Evolutionary conservation across 116 monocot species (phyloP).

Genomic region (Zostera marina): DNA sequence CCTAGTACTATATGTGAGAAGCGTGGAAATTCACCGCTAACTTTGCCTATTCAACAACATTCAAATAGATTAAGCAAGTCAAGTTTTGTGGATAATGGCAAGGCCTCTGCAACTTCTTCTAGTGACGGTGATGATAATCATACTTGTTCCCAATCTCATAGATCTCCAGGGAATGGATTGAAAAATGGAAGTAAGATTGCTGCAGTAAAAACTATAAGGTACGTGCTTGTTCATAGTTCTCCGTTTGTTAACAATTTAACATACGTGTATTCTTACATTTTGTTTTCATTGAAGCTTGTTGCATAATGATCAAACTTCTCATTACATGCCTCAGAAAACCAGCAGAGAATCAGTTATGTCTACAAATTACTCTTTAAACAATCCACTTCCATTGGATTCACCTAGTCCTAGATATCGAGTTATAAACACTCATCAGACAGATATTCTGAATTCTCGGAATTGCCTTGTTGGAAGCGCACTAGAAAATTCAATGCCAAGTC

Average conservation of each 20-base stretch:
- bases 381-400: slow-evolving; percentile 34
- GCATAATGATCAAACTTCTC: slow-evolving; percentile 25
- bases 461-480: slow-evolving; percentile 76
- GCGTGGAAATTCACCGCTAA: slow-evolving; percentile 57
- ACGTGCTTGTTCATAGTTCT: not conserved
- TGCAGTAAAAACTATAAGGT: slow-evolving; percentile 31
- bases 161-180: slow-evolving; percentile 58
- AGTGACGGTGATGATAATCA: slow-evolving; percentile 78
- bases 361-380: slow-evolving; percentile 15
- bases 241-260: too few relatives aligned
- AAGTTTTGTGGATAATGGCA: slow-evolving; percentile 31
- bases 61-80: slow-evolving; percentile 22
- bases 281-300: slow-evolving; percentile 17
- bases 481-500: slow-evolving; percentile 91
- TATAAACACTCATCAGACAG: slow-evolving; percentile 10
- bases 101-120: slow-evolving; percentile 69
- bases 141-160: slow-evolving; percentile 54
- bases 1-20: slow-evolving; percentile 48
- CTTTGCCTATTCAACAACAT: slow-evolving; percentile 52
- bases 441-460: slow-evolving; percentile 23
- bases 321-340: slow-evolving; percentile 21
- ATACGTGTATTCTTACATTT: too few relatives aligned
- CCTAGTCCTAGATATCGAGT: slow-evolving; percentile 23
- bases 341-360: slow-evolving; percentile 26
- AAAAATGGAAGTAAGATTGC: slow-evolving; percentile 23